Evolutionary conservation across 345 rosid genomes (phyloP).

Genomic region (Luvunga scandens): DNA sequence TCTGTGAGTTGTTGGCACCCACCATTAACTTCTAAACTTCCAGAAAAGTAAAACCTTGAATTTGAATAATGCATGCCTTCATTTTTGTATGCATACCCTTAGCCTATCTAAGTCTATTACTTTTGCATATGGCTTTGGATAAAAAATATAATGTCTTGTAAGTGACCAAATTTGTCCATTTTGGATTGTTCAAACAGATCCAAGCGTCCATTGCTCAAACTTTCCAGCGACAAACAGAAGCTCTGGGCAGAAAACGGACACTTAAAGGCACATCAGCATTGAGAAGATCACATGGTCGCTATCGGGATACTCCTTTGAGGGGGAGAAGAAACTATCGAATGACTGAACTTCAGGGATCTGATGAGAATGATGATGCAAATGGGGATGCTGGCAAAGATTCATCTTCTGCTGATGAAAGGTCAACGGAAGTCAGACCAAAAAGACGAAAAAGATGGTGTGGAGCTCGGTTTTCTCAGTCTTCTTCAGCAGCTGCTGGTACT

Average conservation of each 20-base stretch:
- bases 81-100: background rate
- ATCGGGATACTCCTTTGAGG: conserved; percentile 31
- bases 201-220: conserved; percentile 53
- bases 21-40: background rate
- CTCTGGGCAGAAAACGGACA: conserved; percentile 36
- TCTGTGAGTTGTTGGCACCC: background rate
- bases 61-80: background rate
- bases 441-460: conserved; percentile 36
- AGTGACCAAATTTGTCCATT: background rate
- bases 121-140: background rate
- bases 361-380: conserved; percentile 42
- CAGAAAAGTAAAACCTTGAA: background rate
- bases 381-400: conserved; percentile 39
- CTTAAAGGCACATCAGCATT: conserved; percentile 24
- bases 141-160: background rate
- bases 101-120: background rate
- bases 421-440: conserved; percentile 37
- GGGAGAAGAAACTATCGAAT: conserved; percentile 35
- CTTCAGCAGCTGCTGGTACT: conserved; percentile 29
- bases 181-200: conserved; percentile 34
- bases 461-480: conserved; percentile 29
- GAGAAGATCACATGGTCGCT: conserved; percentile 32
- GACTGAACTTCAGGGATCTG: conserved; percentile 39
- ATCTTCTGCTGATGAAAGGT: conserved; percentile 41
- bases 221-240: conserved; percentile 45